These are phyloP conservation scores for Scenedesmus sp. DNA, from an alignment of 163 green algal genomes.

Conservation along the genomic window DNA sequence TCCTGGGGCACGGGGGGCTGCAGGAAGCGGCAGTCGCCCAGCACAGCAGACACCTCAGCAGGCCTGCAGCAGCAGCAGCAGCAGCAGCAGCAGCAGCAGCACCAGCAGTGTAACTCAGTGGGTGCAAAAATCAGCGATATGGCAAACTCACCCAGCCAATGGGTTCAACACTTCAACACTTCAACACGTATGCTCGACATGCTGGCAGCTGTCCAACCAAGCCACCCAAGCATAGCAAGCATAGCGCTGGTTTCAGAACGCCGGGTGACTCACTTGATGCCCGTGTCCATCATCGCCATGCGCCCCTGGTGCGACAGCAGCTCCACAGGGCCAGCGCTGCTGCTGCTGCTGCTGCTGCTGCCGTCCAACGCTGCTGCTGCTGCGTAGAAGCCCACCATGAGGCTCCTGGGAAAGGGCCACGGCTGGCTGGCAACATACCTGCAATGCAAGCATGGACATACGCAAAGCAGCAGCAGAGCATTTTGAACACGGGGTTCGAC, in stretches of 20 bases:
- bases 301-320: slow-evolving; percentile 15
- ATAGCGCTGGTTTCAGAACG: not conserved
- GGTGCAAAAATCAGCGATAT: too few relatives aligned
- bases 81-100: slow-evolving; percentile 2
- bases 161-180: too few relatives aligned
- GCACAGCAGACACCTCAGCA: slow-evolving; percentile 61
- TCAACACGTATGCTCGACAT: too few relatives aligned
- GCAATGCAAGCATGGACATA: not conserved
- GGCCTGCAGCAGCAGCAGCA: slow-evolving; percentile 19
- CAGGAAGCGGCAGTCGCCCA: slow-evolving; percentile 26
- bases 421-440: slow-evolving; percentile 82
- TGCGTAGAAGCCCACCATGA: slow-evolving; percentile 87
- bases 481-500: too few relatives aligned
- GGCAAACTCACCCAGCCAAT: too few relatives aligned
- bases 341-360: slow-evolving; percentile 22
- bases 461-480: not conserved
- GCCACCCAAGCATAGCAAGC: too few relatives aligned
- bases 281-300: slow-evolving; percentile 39
- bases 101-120: not conserved
- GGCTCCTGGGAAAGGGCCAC: slow-evolving; percentile 86
- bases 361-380: not conserved
- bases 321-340: not conserved
- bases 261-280: slow-evolving; percentile 25
- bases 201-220: too few relatives aligned
- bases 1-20: slow-evolving; percentile 53